Conservation (phyloP, 192 early-diverging fungal genomes). For the Phycomyces blakesleeanus region DNA sequence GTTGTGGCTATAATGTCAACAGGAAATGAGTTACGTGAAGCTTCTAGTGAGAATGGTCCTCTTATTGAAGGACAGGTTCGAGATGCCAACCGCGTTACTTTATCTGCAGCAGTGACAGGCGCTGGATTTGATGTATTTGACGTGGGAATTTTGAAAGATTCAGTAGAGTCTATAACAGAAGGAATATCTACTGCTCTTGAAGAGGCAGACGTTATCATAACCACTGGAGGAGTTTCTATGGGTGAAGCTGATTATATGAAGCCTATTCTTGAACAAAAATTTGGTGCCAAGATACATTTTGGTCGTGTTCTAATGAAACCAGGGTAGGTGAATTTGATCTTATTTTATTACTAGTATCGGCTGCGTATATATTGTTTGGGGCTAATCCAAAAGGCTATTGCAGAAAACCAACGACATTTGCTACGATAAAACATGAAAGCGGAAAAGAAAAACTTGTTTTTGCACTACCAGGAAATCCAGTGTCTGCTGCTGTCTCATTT, state of each 20-base stretch:
- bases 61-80: constrained; percentile 64
- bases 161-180: constrained; percentile 52
- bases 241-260: constrained; percentile 93
- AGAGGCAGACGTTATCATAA: constrained; percentile 75
- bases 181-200: constrained; percentile 43
- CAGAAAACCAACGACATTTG: constrained; percentile 95
- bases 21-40: constrained; percentile 81
- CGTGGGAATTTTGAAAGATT: constrained; percentile 72
- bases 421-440: constrained; percentile 51
- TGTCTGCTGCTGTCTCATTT: constrained; percentile 85
- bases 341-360: no score
- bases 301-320: constrained; percentile 92
- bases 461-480: constrained; percentile 92
- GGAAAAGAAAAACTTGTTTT: constrained; percentile 64
- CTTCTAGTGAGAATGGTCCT: constrained; percentile 24
- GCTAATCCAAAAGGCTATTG: constrained; percentile 1
- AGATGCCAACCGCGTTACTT: constrained; percentile 83
- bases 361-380: no score
- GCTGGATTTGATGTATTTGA: constrained; percentile 67
- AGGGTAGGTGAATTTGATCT: constrained; percentile 49
- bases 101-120: constrained; percentile 58
- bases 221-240: constrained; percentile 98
- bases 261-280: constrained; percentile 71
- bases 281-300: constrained; percentile 82
- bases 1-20: constrained; percentile 80